These are phyloP conservation scores for Hypoxylon trugodes DNA, from an alignment of 495 filamentous ascomycete species.

Conservation along the genomic window DNA sequence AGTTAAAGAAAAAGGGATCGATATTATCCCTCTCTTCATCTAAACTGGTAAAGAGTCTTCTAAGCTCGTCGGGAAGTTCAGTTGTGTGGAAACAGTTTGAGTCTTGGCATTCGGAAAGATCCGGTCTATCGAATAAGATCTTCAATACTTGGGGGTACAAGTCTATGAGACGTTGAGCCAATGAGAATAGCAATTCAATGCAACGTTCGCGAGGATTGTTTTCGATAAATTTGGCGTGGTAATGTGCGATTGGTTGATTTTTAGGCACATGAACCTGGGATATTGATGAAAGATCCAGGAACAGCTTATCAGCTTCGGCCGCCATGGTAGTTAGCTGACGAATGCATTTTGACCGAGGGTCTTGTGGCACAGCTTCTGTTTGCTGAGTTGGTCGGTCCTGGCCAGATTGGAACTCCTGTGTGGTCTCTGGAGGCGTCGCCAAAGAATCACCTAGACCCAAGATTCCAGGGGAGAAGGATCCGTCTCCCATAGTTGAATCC, in stretches of 20 bases:
- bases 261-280: constrained; percentile 29
- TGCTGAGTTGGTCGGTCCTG: not conserved
- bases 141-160: constrained; percentile 42
- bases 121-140: constrained; percentile 20
- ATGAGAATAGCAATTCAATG: constrained; percentile 37
- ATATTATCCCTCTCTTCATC: constrained; percentile 17
- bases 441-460: not conserved
- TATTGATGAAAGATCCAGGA: constrained; percentile 6
- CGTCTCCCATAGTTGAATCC: too few relatives aligned
- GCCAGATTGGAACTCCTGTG: constrained; percentile 5
- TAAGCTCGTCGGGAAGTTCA: constrained; percentile 21
- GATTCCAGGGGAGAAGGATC: too few relatives aligned
- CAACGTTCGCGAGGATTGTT: constrained; percentile 11
- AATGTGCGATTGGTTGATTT: constrained; percentile 7
- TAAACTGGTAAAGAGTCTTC: constrained; percentile 9
- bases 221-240: constrained; percentile 21
- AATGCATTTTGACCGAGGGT: constrained; percentile 23
- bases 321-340: constrained; percentile 33
- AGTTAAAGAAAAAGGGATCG: constrained; percentile 44
- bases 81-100: constrained; percentile 29
- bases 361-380: constrained; percentile 27
- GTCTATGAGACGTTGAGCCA: constrained; percentile 45
- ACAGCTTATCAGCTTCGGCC: constrained; percentile 33
- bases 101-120: constrained; percentile 24
- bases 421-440: not conserved